These are phyloP conservation scores for Fusarium papillatum DNA, from an alignment of 2,329 filamentous ascomycete species.

Conservation along the genomic window DNA sequence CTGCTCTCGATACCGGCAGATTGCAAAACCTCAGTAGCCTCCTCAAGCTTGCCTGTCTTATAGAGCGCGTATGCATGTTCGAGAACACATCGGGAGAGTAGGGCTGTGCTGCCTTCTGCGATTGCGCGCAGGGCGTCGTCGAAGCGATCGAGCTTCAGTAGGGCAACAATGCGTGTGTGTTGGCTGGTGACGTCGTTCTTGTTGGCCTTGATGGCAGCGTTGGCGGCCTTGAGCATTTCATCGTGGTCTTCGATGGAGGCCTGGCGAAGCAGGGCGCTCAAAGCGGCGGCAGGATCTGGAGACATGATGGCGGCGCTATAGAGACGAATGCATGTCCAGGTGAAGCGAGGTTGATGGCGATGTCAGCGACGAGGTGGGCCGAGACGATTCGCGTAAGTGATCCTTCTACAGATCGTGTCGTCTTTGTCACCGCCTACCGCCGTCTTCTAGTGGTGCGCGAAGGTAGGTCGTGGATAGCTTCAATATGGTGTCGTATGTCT, in stretches of 20 bases:
- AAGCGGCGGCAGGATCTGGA: constrained; percentile 62
- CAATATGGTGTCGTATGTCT: constrained; percentile 36
- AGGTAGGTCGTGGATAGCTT: constrained; percentile 10
- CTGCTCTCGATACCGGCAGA: constrained; percentile 46
- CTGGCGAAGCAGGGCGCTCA: constrained; percentile 67
- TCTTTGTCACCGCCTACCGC: constrained; percentile 8
- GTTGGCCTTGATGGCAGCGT: constrained; percentile 72
- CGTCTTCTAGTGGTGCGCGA: constrained; percentile 15
- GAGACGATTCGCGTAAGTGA: background rate
- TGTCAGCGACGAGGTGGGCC: background rate
- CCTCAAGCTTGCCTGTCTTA: constrained; percentile 78
- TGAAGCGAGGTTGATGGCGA: constrained; percentile 7
- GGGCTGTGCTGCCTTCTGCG: constrained; percentile 70
- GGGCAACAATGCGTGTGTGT: constrained; percentile 79
- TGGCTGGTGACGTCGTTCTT: constrained; percentile 72
- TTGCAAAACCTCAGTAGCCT: constrained; percentile 67
- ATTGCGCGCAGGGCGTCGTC: constrained; percentile 81
- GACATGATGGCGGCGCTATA: constrained; percentile 49
- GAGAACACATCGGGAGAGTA: constrained; percentile 73
- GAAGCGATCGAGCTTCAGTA: constrained; percentile 87
- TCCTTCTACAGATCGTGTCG: background rate
- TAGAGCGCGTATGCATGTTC: constrained; percentile 89
- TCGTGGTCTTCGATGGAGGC: constrained; percentile 78
- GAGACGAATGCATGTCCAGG: constrained; percentile 42
- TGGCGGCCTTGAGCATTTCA: constrained; percentile 76